Evolutionary conservation across 1,139 yeast genomes (phyloP).

Genomic region (Protomyces arabidopsidicola): DNA sequence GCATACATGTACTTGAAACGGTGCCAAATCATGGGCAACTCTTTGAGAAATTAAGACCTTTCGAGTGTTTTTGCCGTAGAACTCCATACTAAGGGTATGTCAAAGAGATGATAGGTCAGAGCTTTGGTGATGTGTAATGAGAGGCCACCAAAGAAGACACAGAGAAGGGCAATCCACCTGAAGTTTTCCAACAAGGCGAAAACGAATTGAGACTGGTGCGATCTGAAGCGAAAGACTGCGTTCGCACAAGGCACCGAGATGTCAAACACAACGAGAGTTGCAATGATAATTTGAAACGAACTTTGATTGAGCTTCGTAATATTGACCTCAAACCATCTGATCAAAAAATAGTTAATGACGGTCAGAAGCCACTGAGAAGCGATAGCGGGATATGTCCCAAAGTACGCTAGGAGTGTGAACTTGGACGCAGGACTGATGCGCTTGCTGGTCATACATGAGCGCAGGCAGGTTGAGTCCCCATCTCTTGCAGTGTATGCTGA

Average conservation of each 20-base stretch:
- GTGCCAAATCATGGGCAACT: slow-evolving; percentile 16
- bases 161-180: slow-evolving; percentile 27
- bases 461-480: too few relatives aligned
- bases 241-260: slow-evolving; percentile 30
- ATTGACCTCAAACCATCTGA: slow-evolving; percentile 30
- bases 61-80: slow-evolving; percentile 29
- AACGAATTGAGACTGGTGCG: slow-evolving; percentile 21
- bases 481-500: too few relatives aligned
- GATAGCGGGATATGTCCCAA: slow-evolving; percentile 32
- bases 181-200: slow-evolving; percentile 6
- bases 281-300: slow-evolving; percentile 29
- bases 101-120: slow-evolving; percentile 29
- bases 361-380: slow-evolving; percentile 29
- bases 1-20: slow-evolving; percentile 17
- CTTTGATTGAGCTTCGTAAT: slow-evolving; percentile 29
- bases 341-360: slow-evolving; percentile 29
- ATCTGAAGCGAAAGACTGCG: slow-evolving; percentile 29
- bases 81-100: slow-evolving; percentile 31
- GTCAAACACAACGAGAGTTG: slow-evolving; percentile 30
- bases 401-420: slow-evolving; percentile 31
- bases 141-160: slow-evolving; percentile 30
- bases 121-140: slow-evolving; percentile 31
- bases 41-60: slow-evolving; percentile 15
- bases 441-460: slow-evolving; percentile 20
- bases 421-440: slow-evolving; percentile 29